phyloP scores from a whole-genome alignment of 768 basidiomycete genomes.

The Kwoniella sp. region DNA sequence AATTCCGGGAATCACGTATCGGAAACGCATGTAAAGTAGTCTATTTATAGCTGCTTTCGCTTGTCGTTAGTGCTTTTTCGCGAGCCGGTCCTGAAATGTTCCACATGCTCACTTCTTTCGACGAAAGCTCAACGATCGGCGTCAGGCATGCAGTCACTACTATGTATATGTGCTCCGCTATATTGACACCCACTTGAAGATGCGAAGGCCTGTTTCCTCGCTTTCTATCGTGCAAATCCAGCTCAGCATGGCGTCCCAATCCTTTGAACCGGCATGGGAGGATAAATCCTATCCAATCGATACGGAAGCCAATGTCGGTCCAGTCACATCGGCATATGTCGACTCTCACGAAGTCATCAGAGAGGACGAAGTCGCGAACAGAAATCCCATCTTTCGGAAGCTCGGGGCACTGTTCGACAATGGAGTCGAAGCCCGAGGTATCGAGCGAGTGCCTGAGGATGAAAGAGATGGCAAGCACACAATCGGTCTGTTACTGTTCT shows the following conservation, averaged over 20 bases:
- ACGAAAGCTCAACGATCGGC: too few relatives aligned
- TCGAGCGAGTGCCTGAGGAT: slow-evolving; percentile 63
- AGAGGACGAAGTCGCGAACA: slow-evolving; percentile 10
- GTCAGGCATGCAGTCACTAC: too few relatives aligned
- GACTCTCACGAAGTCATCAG: background rate
- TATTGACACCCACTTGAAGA: too few relatives aligned
- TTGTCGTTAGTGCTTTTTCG: too few relatives aligned
- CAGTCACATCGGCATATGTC: background rate
- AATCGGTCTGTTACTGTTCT: slow-evolving; percentile 35
- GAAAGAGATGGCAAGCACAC: slow-evolving; percentile 60
- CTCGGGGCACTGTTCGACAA: slow-evolving; percentile 59
- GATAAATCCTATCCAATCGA: background rate
- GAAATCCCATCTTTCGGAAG: slow-evolving; percentile 22
- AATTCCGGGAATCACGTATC: too few relatives aligned
- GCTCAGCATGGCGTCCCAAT: background rate
- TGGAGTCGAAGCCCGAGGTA: slow-evolving; percentile 64
- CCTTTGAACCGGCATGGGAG: background rate
- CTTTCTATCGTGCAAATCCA: too few relatives aligned
- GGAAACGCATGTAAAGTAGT: too few relatives aligned
- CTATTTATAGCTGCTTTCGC: too few relatives aligned
- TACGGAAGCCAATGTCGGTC: background rate
- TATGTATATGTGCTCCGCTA: too few relatives aligned
- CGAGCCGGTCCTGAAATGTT: too few relatives aligned
- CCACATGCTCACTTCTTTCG: too few relatives aligned
- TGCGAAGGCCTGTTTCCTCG: too few relatives aligned